Conservation (phyloP, 208 protist genomes). For the Naegleria gruberi region DNA sequence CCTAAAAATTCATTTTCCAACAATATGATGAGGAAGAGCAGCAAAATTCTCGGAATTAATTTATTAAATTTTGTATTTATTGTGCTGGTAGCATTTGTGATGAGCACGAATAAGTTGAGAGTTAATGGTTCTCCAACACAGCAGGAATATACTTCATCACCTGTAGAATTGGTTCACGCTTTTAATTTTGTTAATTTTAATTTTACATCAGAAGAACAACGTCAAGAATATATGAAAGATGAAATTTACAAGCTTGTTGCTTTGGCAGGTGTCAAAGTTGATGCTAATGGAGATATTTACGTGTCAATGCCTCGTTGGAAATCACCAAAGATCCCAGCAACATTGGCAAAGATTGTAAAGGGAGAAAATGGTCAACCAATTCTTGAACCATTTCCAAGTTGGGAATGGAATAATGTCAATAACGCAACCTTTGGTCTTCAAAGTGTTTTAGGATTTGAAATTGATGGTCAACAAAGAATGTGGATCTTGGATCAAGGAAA, state of each 20-base stretch:
- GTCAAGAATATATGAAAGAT: background rate
- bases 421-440: background rate
- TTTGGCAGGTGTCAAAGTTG: slow-evolving; percentile 20
- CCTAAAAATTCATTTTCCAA: too few relatives aligned
- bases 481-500: slow-evolving; percentile 29
- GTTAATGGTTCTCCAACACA: too few relatives aligned
- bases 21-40: too few relatives aligned
- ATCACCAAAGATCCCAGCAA: background rate
- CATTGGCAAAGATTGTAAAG: background rate
- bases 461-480: slow-evolving; percentile 19
- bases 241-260: slow-evolving; percentile 11
- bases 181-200: slow-evolving; percentile 19
- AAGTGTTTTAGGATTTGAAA: slow-evolving; percentile 31
- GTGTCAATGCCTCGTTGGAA: slow-evolving; percentile 17
- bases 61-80: too few relatives aligned
- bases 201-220: background rate
- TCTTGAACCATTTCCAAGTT: slow-evolving; percentile 24
- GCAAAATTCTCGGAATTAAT: too few relatives aligned
- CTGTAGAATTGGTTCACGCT: background rate
- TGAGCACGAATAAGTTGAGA: too few relatives aligned
- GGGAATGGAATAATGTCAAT: slow-evolving; percentile 19
- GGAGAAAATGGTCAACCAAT: background rate
- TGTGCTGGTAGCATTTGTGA: too few relatives aligned
- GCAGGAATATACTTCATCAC: background rate
- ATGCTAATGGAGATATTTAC: slow-evolving; percentile 14